These are phyloP conservation scores for Parvularia atlantis DNA, from an alignment of 78 protist genomes.

Conservation along the genomic window DNA sequence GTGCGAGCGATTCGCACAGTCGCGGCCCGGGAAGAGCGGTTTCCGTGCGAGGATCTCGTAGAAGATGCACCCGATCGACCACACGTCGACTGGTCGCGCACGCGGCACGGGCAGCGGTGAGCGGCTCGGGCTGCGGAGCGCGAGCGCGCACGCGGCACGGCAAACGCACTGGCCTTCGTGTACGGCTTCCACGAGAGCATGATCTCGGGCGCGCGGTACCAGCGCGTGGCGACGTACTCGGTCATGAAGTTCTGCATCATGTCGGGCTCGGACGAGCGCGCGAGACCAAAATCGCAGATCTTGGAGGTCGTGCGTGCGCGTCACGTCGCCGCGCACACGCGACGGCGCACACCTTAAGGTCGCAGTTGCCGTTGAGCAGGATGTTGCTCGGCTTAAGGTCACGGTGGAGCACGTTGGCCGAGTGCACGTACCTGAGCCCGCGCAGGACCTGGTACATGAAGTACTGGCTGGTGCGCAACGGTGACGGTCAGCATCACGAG, in stretches of 20 bases:
- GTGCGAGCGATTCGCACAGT: no score
- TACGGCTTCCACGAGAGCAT: slow-evolving; percentile 33
- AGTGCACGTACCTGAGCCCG: slow-evolving; percentile 86
- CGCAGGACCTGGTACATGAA: slow-evolving; percentile 85
- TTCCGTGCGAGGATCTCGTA: slow-evolving; percentile 14
- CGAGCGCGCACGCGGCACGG: not conserved
- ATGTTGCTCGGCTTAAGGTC: slow-evolving; percentile 89
- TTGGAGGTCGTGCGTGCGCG: slow-evolving; percentile 1
- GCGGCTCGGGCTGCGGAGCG: not conserved
- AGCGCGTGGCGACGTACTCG: slow-evolving; percentile 67
- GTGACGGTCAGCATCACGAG: no score
- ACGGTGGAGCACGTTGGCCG: slow-evolving; percentile 85
- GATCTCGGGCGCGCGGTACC: slow-evolving; percentile 86
- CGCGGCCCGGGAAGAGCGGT: slow-evolving; percentile 47
- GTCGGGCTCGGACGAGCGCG: slow-evolving; percentile 18
- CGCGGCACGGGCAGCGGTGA: not conserved
- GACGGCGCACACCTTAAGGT: slow-evolving; percentile 56
- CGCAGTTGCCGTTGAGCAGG: slow-evolving; percentile 88
- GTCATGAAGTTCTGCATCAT: no score
- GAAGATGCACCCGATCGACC: slow-evolving; percentile 30
- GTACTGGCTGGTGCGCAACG: no score
- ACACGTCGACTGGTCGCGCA: slow-evolving; percentile 10
- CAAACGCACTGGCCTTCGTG: slow-evolving; percentile 14
- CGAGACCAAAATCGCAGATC: slow-evolving; percentile 38
- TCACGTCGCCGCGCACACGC: slow-evolving; percentile 8